Base-by-base conservation (phyloP, 2,329 filamentous ascomycete species). In the Sclerotinia minor region DNA sequence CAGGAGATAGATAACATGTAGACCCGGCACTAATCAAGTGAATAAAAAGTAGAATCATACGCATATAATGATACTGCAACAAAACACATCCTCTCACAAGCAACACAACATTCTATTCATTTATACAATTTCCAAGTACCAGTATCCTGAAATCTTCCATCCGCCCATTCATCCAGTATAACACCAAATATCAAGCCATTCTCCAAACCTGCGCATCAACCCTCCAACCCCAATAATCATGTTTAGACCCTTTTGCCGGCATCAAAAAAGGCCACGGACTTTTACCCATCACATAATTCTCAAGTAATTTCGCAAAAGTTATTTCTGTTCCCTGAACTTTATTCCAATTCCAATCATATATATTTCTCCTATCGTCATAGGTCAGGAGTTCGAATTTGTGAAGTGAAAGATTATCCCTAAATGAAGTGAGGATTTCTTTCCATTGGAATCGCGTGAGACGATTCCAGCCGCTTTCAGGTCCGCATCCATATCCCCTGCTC, bases 191-290 rank as follows among this genome's bases (percentile, higher is more conserved):
- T 65, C 52, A 65, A 26, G 13, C 15, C 63, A 38, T 32, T 29
- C 45, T 24, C 47, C 55, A 61, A 32, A 45, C 47, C 26, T 67
- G 59, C 19, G 49, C 58, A 57, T 67, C 65, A 21, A 67, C 44
- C n/a, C 26, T 54, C 69, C 64, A 67, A 26, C 68, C 8, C 52
- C 64, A 29, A 73, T 26, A 24, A 72, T 68, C 67, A 73, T 76
- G 58, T 64, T 57, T 44, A 0, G n/a, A 19, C 15, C 41, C 50
- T 19, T 45, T 8, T 5, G 9, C 15, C 17, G 57, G 58, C 49
- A 67, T 67, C 21, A 49, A 50, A 32, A 67, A 67, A 4, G 65
- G 65, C 65, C 58, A 67, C 8, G 21, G 47, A 24, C n/a, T 17
- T 29, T 15, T 64, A 2, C 17, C 6, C 11, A 54, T 15, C 0